Percentiles rank a stretch among this genome's conserved stretches.
These are phyloP conservation scores for Coniferiporia sulphurascens DNA, from an alignment of 1,284 basidiomycete species.

Conservation along the genomic window DNA sequence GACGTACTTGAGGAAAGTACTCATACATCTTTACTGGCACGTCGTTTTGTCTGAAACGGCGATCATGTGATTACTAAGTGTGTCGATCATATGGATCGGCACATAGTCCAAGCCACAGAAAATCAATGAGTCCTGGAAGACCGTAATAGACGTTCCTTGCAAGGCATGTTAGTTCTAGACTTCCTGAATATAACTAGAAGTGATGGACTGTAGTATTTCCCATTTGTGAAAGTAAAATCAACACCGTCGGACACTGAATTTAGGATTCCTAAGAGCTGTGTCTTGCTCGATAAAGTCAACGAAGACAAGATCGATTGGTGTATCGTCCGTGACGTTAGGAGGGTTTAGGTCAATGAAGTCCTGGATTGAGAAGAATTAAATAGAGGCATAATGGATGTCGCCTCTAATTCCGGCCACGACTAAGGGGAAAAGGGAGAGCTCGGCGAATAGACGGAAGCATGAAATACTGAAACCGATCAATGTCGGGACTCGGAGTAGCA, in stretches of 20 bases:
- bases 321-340: constrained; percentile 45
- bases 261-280: constrained; percentile 45
- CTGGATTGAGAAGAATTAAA: constrained; percentile 50
- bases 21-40: too few relatives aligned
- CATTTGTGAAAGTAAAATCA: constrained; percentile 48
- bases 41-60: too few relatives aligned
- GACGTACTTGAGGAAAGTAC: too few relatives aligned
- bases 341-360: constrained; percentile 53
- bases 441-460: not conserved
- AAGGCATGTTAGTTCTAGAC: constrained; percentile 46
- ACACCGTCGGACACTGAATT: constrained; percentile 46
- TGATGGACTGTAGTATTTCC: constrained; percentile 45
- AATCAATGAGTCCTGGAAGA: too few relatives aligned
- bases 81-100: too few relatives aligned
- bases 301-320: constrained; percentile 64
- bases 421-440: constrained; percentile 24
- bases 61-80: too few relatives aligned
- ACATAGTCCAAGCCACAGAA: too few relatives aligned
- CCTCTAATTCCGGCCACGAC: constrained; percentile 71
- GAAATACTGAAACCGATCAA: constrained; percentile 37
- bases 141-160: not conserved
- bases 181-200: constrained; percentile 54
- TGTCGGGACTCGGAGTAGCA: too few relatives aligned
- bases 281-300: constrained; percentile 61
- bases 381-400: constrained; percentile 53